These are phyloP conservation scores for Malus hybrid DNA, from an alignment of 331 rosid genomes.

Conservation along the genomic window DNA sequence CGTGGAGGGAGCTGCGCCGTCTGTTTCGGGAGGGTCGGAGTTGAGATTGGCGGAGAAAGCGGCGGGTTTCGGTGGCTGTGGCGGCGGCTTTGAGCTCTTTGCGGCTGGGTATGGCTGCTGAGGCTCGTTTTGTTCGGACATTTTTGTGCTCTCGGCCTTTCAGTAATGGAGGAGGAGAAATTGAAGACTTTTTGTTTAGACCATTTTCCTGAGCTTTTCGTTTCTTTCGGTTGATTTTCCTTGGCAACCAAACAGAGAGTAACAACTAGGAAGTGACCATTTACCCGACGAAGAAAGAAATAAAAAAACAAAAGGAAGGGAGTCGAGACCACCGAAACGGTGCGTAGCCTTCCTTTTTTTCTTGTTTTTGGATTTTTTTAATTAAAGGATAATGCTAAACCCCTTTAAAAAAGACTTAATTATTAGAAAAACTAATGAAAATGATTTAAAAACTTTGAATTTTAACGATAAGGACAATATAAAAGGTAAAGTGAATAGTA, in stretches of 20 bases:
- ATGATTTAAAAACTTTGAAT: no score
- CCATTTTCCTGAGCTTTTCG: not conserved
- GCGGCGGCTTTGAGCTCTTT: conserved; percentile 20
- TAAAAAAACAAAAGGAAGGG: not conserved
- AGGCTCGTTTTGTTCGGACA: conserved; percentile 32
- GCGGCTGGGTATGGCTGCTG: not conserved
- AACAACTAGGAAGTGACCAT: not conserved
- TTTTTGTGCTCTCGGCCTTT: conserved; percentile 2
- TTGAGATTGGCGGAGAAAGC: conserved; percentile 72
- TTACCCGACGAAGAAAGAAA: not conserved
- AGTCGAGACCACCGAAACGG: not conserved
- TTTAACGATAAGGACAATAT: no score
- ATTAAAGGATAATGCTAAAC: no score
- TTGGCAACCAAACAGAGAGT: not conserved
- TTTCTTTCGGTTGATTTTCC: not conserved
- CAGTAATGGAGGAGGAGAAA: not conserved
- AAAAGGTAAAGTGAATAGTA: no score
- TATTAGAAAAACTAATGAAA: no score
- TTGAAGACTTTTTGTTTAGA: not conserved
- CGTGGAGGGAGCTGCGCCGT: conserved; percentile 38
- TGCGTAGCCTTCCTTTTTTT: no score
- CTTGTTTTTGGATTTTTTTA: no score
- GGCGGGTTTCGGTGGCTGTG: conserved; percentile 37
- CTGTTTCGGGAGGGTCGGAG: conserved; percentile 73
- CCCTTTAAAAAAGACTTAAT: no score